Evolutionary conservation across 768 basidiomycete species (phyloP).

Genomic region (Pleurotus sapidus): DNA sequence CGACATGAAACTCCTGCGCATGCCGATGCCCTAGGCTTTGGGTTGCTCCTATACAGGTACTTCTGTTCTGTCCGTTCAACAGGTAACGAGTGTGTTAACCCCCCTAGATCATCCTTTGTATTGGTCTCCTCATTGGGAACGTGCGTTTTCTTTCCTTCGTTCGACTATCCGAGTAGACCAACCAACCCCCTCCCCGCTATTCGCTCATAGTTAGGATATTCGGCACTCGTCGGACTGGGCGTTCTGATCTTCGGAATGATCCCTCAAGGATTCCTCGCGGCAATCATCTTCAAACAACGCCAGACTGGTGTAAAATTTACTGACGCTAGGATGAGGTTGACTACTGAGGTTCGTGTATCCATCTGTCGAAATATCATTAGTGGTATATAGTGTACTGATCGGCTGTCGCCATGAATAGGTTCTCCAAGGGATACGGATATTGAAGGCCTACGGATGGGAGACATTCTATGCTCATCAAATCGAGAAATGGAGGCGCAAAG

Average conservation of each 20-base stretch:
- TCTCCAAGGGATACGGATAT: constrained; percentile 62
- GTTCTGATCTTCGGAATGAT: constrained; percentile 59
- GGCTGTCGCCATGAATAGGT: constrained; percentile 29
- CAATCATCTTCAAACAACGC: constrained; percentile 49
- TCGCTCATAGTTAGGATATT: constrained; percentile 52
- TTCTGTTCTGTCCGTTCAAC: neutral
- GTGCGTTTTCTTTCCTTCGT: constrained; percentile 26
- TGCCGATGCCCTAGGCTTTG: constrained; percentile 35
- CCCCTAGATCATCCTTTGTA: constrained; percentile 44
- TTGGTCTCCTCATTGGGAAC: constrained; percentile 59
- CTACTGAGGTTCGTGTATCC: constrained; percentile 44
- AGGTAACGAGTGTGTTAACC: neutral
- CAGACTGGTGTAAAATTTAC: constrained; percentile 61
- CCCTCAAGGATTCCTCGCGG: constrained; percentile 49
- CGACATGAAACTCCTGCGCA: no score
- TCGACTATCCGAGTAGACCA: neutral
- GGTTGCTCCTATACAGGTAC: constrained; percentile 59
- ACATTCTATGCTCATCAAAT: constrained; percentile 40
- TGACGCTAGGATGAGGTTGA: constrained; percentile 62
- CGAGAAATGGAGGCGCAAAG: constrained; percentile 33
- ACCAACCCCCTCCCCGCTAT: neutral
- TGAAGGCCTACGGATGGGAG: constrained; percentile 67
- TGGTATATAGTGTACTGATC: neutral
- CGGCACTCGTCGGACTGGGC: constrained; percentile 65
- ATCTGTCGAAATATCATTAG: neutral